Evolutionary conservation across 306 rosid species (phyloP).

Genomic region (Trifolium dubium): DNA sequence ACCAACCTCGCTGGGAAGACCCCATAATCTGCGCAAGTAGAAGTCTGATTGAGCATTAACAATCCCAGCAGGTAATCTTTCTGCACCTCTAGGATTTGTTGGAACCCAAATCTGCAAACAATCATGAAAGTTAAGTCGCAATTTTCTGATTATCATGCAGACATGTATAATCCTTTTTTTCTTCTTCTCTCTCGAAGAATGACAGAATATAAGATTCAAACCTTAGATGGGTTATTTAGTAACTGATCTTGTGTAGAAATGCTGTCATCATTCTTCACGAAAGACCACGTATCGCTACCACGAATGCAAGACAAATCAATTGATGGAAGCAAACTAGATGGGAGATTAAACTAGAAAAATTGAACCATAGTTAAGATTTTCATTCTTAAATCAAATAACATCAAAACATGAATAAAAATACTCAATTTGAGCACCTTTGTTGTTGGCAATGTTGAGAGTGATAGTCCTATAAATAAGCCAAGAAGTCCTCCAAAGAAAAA

Average conservation of each 20-base stretch:
- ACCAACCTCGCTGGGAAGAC: constrained; percentile 84
- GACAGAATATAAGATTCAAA: constrained; percentile 28
- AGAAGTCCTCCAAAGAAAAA: constrained; percentile 77
- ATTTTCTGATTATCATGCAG: neutral
- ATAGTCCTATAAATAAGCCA: constrained; percentile 85
- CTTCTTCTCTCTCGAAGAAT: too few species aligned
- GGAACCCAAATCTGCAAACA: constrained; percentile 86
- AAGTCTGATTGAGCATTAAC: constrained; percentile 75
- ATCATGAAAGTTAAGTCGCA: constrained; percentile 28
- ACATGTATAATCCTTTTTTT: neutral
- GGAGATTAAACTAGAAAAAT: constrained; percentile 67
- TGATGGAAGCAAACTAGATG: constrained; percentile 66
- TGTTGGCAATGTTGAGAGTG: constrained; percentile 74
- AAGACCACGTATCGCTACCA: constrained; percentile 44
- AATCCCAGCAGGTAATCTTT: constrained; percentile 81
- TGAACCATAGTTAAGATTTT: constrained; percentile 25
- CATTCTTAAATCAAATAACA: constrained; percentile 14
- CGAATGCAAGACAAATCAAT: constrained; percentile 55
- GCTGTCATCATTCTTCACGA: constrained; percentile 37
- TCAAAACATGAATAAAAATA: constrained; percentile 1
- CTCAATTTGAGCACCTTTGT: constrained; percentile 62
- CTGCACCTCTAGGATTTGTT: constrained; percentile 95
- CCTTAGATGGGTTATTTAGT: constrained; percentile 62
- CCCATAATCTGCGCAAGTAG: constrained; percentile 88
- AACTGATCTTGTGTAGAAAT: constrained; percentile 52